A percentile compares a stretch with the other conserved stretches of the same genome.
These are phyloP conservation scores for Rhodomyrtus tomentosa DNA, from an alignment of 345 rosid species.

Conservation along the genomic window DNA sequence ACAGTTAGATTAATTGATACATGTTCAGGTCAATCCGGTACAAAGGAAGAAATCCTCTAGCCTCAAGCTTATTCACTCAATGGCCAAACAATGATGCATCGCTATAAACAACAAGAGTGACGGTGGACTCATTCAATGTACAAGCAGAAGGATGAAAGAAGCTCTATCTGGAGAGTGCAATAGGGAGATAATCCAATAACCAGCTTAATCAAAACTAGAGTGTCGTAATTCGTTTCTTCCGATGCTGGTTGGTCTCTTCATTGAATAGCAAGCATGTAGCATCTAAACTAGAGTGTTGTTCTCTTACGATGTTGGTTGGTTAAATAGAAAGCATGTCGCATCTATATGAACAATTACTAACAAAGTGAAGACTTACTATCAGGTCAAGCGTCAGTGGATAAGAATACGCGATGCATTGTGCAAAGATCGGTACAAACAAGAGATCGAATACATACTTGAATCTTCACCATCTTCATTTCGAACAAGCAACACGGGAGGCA, in stretches of 20 bases:
- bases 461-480: constrained; percentile 85
- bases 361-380: neutral
- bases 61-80: neutral
- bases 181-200: neutral
- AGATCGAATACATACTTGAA: constrained; percentile 39
- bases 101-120: neutral
- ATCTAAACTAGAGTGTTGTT: neutral
- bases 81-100: neutral
- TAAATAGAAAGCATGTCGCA: neutral
- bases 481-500: constrained; percentile 67
- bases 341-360: neutral
- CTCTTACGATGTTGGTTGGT: neutral
- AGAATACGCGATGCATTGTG: neutral
- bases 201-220: neutral
- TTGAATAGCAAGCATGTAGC: neutral
- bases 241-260: neutral
- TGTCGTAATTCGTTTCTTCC: neutral
- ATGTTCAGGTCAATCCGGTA: neutral
- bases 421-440: neutral
- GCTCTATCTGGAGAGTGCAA: neutral
- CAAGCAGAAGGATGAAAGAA: neutral
- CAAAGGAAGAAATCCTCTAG: neutral
- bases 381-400: neutral
- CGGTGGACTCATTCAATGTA: neutral
- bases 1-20: neutral